phyloP scores from a whole-genome alignment of 2,329 filamentous ascomycete species.

The Dichotomopilus funicola region DNA sequence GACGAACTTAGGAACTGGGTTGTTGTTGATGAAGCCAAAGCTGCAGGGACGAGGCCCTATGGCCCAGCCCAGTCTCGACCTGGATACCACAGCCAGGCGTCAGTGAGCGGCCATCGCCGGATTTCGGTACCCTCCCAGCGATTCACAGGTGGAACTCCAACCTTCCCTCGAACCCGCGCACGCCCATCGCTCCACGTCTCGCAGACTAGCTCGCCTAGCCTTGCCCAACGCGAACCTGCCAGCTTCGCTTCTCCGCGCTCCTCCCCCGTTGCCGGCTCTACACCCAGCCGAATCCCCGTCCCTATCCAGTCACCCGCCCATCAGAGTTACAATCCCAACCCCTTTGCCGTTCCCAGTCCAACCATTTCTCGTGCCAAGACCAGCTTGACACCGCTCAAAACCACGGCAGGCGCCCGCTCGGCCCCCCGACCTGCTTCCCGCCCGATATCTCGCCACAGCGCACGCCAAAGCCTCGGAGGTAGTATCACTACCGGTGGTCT shows the following conservation, averaged over 20 bases:
- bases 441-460: constrained; percentile 16
- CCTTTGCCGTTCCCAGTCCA: constrained; percentile 16
- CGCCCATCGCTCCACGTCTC: constrained; percentile 35
- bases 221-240: constrained; percentile 40
- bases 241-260: constrained; percentile 46
- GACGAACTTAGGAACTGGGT: constrained; percentile 67
- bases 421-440: constrained; percentile 14
- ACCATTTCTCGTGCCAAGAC: neutral
- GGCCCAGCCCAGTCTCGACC: constrained; percentile 8
- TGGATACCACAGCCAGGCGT: constrained; percentile 18
- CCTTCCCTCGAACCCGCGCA: constrained; percentile 7
- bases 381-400: neutral
- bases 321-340: constrained; percentile 6
- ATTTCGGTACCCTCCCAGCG: constrained; percentile 39
- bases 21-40: constrained; percentile 46
- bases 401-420: neutral
- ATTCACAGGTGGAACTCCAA: constrained; percentile 25
- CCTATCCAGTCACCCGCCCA: constrained; percentile 21
- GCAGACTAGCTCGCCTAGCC: constrained; percentile 38
- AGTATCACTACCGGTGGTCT: neutral
- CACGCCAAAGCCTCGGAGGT: constrained; percentile 15
- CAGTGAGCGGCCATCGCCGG: constrained; percentile 32
- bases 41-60: constrained; percentile 14
- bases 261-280: constrained; percentile 32
- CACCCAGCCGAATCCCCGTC: constrained; percentile 41